These are phyloP conservation scores for Botrytis galanthina DNA, from an alignment of 2,329 filamentous ascomycete genomes.

Conservation along the genomic window DNA sequence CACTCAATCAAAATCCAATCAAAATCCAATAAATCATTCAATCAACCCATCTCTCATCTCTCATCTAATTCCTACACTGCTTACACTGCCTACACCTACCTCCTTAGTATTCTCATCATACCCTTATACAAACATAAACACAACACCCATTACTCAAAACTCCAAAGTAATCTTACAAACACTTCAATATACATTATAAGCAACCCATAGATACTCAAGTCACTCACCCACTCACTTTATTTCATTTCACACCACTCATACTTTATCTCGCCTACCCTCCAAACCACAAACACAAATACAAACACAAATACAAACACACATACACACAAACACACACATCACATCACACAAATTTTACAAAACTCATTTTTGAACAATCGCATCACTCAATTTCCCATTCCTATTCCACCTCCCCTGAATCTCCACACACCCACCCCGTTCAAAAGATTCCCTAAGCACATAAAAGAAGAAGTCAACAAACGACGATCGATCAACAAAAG, in stretches of 20 bases:
- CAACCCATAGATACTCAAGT: not conserved
- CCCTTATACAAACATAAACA: not conserved
- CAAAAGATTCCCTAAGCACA: not conserved
- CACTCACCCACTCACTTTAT: not conserved
- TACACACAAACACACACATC: not conserved
- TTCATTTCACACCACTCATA: not conserved
- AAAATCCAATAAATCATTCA: not conserved
- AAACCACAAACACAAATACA: not conserved
- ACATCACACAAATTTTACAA: not conserved
- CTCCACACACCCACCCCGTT: slow-evolving; percentile 28
- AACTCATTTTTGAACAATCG: not conserved
- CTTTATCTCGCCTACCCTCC: not conserved
- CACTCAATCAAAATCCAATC: not conserved
- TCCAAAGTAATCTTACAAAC: not conserved
- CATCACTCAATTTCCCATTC: not conserved
- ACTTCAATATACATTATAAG: not conserved
- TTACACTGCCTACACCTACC: not conserved
- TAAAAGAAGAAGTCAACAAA: not conserved
- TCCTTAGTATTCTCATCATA: not conserved
- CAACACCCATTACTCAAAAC: not conserved
- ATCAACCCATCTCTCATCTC: not conserved
- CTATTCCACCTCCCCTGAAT: slow-evolving; percentile 17
- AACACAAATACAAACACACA: not conserved
- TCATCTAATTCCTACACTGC: not conserved
- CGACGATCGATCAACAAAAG: not conserved